Percentiles rank a stretch among this genome's conserved stretches.
Conservation (phyloP, 768 basidiomycete genomes). For the Leucosporidium scottii region DNA sequence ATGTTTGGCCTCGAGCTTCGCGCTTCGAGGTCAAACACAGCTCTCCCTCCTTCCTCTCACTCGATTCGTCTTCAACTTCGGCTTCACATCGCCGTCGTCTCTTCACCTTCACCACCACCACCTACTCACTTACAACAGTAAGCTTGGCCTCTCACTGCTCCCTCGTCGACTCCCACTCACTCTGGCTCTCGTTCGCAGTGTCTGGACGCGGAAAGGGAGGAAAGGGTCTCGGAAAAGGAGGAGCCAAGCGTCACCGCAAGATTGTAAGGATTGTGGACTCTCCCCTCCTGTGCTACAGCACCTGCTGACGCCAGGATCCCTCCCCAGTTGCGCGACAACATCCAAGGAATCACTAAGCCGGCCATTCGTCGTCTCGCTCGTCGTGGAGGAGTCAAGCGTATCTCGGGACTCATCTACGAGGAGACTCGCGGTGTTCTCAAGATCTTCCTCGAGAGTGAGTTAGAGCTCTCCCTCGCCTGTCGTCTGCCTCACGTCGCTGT, state of each 20-base stretch:
- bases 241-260: constrained; percentile 92
- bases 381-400: constrained; percentile 97
- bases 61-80: no score
- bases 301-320: background rate
- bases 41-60: no score
- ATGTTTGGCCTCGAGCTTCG: no score
- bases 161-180: no score
- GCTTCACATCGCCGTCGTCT: no score
- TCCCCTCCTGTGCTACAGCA: background rate
- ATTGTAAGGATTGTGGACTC: constrained; percentile 45
- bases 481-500: no score
- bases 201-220: constrained; percentile 87
- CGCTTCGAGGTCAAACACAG: no score
- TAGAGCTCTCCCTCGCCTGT: background rate
- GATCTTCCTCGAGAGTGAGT: constrained; percentile 70
- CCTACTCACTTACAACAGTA: no score
- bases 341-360: constrained; percentile 77
- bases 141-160: no score
- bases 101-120: no score
- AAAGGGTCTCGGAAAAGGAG: constrained; percentile 88
- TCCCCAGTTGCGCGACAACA: constrained; percentile 47
- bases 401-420: constrained; percentile 82
- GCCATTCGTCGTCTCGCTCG: constrained; percentile 88
- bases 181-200: no score
- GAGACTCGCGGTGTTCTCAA: constrained; percentile 93